Conservation (phyloP, 1,284 basidiomycete species). For the Neonothopanus nambi region DNA sequence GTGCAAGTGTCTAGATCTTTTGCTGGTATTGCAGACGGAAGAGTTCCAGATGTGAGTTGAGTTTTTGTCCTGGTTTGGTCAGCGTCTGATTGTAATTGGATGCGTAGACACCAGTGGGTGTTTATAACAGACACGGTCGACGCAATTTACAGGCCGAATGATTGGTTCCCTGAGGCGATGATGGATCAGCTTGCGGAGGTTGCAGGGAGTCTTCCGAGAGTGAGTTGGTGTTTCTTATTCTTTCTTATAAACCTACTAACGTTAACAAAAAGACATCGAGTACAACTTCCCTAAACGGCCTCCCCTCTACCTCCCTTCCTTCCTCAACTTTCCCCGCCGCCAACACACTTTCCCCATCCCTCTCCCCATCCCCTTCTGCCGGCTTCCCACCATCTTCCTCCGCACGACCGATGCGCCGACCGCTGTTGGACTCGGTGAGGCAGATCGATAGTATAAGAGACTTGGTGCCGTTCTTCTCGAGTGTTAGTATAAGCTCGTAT, state of each 20-base stretch:
- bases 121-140: slow-evolving; percentile 98
- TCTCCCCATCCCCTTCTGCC: slow-evolving; percentile 18
- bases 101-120: slow-evolving; percentile 94
- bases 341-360: slow-evolving; percentile 22
- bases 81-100: neutral
- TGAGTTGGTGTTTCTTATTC: slow-evolving; percentile 52
- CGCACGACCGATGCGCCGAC: slow-evolving; percentile 60
- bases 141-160: slow-evolving; percentile 85
- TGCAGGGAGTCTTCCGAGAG: slow-evolving; percentile 61
- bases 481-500: slow-evolving; percentile 85
- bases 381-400: no score
- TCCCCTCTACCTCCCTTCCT: neutral
- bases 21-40: slow-evolving; percentile 90
- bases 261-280: neutral
- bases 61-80: slow-evolving; percentile 38
- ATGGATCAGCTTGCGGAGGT: slow-evolving; percentile 91
- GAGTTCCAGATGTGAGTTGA: slow-evolving; percentile 92
- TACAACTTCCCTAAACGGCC: neutral
- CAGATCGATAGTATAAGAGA: slow-evolving; percentile 82
- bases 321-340: slow-evolving; percentile 13
- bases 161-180: slow-evolving; percentile 84
- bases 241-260: no score
- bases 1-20: slow-evolving; percentile 91
- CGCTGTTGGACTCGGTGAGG: slow-evolving; percentile 66
- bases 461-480: slow-evolving; percentile 84